Conservation (phyloP, 306 rosid genomes). For the Vicia sativa region DNA sequence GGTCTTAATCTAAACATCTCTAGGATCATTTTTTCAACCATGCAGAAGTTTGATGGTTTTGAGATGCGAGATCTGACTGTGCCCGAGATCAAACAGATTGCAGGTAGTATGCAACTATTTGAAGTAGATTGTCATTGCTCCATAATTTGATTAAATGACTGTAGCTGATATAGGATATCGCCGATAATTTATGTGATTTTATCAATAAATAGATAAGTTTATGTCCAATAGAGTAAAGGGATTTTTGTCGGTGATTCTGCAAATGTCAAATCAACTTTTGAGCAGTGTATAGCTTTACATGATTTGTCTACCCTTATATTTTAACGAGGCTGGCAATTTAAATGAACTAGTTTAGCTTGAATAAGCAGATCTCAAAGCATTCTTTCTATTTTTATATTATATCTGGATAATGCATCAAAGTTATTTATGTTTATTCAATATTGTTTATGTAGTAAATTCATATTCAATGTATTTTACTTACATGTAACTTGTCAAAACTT, state of each 20-base stretch:
- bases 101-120: constrained; percentile 56
- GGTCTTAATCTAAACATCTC: constrained; percentile 98
- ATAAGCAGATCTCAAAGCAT: neutral
- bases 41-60: constrained; percentile 82
- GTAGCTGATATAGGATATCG: constrained; percentile 15
- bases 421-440: neutral
- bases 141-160: constrained; percentile 32
- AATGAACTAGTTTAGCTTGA: neutral
- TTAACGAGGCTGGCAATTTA: constrained; percentile 17
- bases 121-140: constrained; percentile 15
- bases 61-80: constrained; percentile 74
- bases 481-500: constrained; percentile 13
- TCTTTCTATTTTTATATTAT: constrained; percentile 21
- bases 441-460: neutral
- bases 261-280: constrained; percentile 1
- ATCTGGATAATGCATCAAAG: constrained; percentile 1
- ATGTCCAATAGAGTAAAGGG: neutral
- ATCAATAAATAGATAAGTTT: constrained; percentile 3
- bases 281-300: constrained; percentile 16
- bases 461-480: neutral
- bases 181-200: constrained; percentile 19
- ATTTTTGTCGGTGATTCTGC: constrained; percentile 1
- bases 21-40: constrained; percentile 85
- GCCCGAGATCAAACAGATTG: constrained; percentile 90
- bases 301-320: constrained; percentile 8